A percentile compares a stretch with the other conserved stretches of the same genome.
These are phyloP conservation scores for Capillidium rhysosporum DNA, from an alignment of 371 early-diverging fungal genomes.

Conservation along the genomic window DNA sequence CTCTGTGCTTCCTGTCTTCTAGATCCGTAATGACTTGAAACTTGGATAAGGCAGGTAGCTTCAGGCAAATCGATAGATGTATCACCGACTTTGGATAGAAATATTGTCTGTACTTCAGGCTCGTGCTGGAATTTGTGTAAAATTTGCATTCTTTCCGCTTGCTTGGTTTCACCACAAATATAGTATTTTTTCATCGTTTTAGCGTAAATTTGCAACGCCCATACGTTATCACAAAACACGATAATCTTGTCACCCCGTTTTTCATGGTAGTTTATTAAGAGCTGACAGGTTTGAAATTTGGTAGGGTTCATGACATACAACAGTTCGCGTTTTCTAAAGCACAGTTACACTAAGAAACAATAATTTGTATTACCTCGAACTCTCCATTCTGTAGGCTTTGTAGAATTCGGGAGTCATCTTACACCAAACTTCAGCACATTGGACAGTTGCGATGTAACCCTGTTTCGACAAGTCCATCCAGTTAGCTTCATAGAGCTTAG, in stretches of 20 bases:
- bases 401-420: constrained; percentile 98
- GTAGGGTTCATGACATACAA: constrained; percentile 97
- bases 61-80: constrained; percentile 99
- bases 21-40: constrained; percentile 97
- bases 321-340: constrained; percentile 54
- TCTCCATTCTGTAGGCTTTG: constrained; percentile 70
- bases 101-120: constrained; percentile 87
- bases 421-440: constrained; percentile 99
- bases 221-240: constrained; percentile 98
- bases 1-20: constrained; percentile 99
- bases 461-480: constrained; percentile 97
- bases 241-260: constrained; percentile 98
- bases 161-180: constrained; percentile 94
- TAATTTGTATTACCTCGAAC: too few relatives aligned
- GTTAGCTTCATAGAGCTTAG: constrained; percentile 99
- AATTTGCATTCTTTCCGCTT: constrained; percentile 90
- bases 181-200: constrained; percentile 78
- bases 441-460: constrained; percentile 98
- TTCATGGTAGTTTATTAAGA: constrained; percentile 91
- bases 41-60: constrained; percentile 98
- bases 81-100: constrained; percentile 97
- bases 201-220: constrained; percentile 89
- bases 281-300: constrained; percentile 97
- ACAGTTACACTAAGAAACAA: too few relatives aligned
- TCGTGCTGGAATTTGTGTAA: constrained; percentile 92